Evolutionary conservation across 1,284 basidiomycete species (phyloP).

Genomic region (Hortiboletus rubellus): DNA sequence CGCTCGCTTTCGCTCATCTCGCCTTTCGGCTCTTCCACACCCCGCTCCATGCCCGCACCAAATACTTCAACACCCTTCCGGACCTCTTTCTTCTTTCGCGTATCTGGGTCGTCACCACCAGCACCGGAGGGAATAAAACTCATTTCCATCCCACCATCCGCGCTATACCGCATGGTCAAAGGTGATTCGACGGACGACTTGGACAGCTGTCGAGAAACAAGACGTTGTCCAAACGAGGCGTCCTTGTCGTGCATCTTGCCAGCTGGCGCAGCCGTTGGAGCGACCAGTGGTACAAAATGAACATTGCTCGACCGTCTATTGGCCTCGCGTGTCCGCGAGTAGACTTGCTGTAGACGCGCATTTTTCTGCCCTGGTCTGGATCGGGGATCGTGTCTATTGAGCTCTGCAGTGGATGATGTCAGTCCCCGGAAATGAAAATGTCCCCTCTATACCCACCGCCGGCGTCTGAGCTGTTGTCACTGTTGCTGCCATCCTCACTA

Average conservation of each 20-base stretch:
- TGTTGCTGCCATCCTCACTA: constrained; percentile 42
- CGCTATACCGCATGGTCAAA: constrained; percentile 19
- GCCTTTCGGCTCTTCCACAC: constrained; percentile 49
- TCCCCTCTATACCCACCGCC: constrained; percentile 42
- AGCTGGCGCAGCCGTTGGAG: constrained; percentile 39
- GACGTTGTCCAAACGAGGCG: constrained; percentile 70
- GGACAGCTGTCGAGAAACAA: constrained; percentile 34
- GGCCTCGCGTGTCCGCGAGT: constrained; percentile 42
- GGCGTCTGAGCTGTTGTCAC: constrained; percentile 56
- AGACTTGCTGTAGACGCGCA: constrained; percentile 45
- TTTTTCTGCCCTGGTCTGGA: constrained; percentile 49
- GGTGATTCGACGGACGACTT: constrained; percentile 12
- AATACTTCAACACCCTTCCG: constrained; percentile 75
- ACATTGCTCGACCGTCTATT: constrained; percentile 48
- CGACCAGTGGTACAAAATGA: constrained; percentile 60
- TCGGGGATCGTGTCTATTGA: constrained; percentile 52
- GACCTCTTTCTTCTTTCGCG: constrained; percentile 37
- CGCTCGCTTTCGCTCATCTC: constrained; percentile 58
- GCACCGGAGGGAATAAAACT: constrained; percentile 59
- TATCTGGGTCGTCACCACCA: constrained; percentile 30
- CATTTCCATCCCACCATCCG: constrained; percentile 63
- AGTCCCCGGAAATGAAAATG: constrained; percentile 22
- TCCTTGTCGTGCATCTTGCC: constrained; percentile 45
- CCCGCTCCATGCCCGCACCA: constrained; percentile 84
- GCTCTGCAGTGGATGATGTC: constrained; percentile 37